Evolutionary conservation across 2,329 filamentous ascomycete species (phyloP).

Genomic region (Colletotrichum sp.): DNA sequence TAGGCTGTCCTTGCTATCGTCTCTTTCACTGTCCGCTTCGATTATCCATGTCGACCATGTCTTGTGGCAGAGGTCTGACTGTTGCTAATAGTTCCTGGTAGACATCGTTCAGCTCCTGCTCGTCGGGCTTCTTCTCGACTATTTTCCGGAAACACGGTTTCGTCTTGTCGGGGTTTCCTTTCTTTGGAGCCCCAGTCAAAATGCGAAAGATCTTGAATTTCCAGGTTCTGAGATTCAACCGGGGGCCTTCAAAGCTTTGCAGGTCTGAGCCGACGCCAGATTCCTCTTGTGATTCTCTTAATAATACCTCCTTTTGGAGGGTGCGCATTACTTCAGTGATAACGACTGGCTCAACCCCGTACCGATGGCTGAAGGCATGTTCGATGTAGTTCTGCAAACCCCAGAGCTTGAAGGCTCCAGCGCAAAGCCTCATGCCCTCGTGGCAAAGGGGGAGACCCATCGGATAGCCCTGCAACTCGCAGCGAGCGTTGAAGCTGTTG

Average conservation of each 20-base stretch:
- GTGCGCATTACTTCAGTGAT: neutral
- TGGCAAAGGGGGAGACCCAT: conserved; percentile 32
- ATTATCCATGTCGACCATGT: neutral
- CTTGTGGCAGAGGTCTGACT: neutral
- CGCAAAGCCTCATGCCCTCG: conserved; percentile 34
- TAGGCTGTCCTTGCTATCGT: neutral
- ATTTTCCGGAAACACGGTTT: neutral
- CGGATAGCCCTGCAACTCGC: conserved; percentile 27
- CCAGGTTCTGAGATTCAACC: neutral
- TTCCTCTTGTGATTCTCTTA: neutral
- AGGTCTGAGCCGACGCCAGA: neutral
- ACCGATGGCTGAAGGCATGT: neutral
- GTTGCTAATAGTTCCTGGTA: neutral
- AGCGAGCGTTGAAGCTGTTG: conserved; percentile 43
- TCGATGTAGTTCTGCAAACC: conserved; percentile 8
- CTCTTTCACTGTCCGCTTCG: neutral
- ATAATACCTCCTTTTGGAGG: neutral
- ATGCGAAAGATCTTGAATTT: neutral
- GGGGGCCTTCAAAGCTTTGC: neutral
- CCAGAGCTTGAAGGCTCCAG: conserved; percentile 19
- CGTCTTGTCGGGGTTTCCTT: neutral
- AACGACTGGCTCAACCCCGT: neutral
- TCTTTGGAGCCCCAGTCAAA: neutral
- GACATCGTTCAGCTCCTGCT: neutral
- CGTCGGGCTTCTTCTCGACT: neutral